Conservation (phyloP, 306 rosid species). For the Trifolium pratense region DNA sequence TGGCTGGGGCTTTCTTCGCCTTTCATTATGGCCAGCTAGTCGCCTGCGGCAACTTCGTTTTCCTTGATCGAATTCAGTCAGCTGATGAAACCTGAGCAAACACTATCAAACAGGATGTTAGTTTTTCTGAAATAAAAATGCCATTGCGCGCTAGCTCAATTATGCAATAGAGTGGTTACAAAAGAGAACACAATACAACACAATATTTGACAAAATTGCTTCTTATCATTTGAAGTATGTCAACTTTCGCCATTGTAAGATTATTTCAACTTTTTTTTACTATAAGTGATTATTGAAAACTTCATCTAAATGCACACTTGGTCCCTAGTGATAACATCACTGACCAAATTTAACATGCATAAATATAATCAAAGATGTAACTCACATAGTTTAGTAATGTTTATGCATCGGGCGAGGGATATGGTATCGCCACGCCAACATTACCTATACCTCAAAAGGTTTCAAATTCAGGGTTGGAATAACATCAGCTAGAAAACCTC, state of each 20-base stretch:
- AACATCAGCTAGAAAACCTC: no score
- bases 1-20: constrained; percentile 89
- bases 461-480: no score
- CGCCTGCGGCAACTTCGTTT: constrained; percentile 96
- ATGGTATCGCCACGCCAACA: neutral
- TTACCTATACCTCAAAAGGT: neutral
- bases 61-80: constrained; percentile 93
- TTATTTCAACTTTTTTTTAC: neutral
- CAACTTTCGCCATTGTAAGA: no score
- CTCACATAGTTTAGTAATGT: neutral
- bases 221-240: no score
- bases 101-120: constrained; percentile 40
- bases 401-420: neutral
- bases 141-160: neutral
- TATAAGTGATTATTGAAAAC: no score
- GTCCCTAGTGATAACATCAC: no score
- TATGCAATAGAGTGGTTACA: neutral
- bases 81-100: constrained; percentile 81
- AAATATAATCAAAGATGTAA: neutral
- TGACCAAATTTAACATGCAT: neutral
- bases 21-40: constrained; percentile 93
- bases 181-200: neutral
- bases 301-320: no score
- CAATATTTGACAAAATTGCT: no score
- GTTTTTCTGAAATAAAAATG: neutral